Evolutionary conservation across 116 monocot genomes (phyloP).

Genomic region (Papilionanthe hybrid): DNA sequence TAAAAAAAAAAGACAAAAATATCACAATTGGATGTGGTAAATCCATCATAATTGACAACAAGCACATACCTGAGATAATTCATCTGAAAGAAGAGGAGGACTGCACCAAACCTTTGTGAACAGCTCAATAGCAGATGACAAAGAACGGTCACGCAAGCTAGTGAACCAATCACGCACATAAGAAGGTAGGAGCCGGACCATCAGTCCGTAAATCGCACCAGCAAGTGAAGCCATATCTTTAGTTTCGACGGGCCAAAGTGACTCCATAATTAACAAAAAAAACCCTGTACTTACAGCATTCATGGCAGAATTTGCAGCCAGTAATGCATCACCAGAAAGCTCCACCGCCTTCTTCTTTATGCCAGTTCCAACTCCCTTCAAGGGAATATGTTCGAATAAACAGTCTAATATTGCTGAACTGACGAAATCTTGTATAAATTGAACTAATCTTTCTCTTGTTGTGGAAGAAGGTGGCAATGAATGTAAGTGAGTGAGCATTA

Average conservation of each 20-base stretch:
- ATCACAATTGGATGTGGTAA: not conserved
- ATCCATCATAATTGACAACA: not conserved
- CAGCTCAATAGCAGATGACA: constrained; percentile 68
- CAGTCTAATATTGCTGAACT: constrained; percentile 64
- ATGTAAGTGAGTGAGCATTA: constrained; percentile 70
- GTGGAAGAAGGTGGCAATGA: constrained; percentile 63
- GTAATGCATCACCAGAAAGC: constrained; percentile 53
- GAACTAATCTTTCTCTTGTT: constrained; percentile 53
- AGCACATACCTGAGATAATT: constrained; percentile 79
- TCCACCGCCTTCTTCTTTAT: constrained; percentile 67
- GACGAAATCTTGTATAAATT: constrained; percentile 71
- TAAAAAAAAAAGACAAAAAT: not conserved
- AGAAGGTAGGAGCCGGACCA: constrained; percentile 84
- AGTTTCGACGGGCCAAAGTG: constrained; percentile 67
- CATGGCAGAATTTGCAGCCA: constrained; percentile 71
- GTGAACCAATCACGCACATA: constrained; percentile 94
- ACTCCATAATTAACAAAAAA: constrained; percentile 44
- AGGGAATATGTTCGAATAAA: constrained; percentile 89
- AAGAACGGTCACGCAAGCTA: constrained; percentile 72
- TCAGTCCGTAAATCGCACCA: constrained; percentile 86
- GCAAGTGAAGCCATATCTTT: constrained; percentile 81
- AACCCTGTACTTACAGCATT: constrained; percentile 49
- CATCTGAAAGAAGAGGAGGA: constrained; percentile 76
- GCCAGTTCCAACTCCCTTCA: constrained; percentile 31
- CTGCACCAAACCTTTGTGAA: constrained; percentile 93